Percentiles rank a stretch among this genome's conserved stretches.
phyloP scores from a whole-genome alignment of 768 basidiomycete genomes.

The Coprinellus aureogranulatus region DNA sequence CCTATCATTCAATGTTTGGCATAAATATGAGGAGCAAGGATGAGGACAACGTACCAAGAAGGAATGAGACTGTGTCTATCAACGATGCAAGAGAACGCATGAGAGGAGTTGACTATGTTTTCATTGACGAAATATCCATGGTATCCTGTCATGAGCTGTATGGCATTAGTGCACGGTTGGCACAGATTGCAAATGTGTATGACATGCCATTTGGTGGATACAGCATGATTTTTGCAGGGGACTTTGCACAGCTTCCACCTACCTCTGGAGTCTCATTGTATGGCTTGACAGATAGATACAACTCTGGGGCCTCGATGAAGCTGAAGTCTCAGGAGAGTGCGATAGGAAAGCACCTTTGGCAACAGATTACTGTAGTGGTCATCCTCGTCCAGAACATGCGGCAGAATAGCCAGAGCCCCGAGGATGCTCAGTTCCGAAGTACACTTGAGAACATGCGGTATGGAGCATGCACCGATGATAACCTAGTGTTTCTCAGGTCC shows the following conservation, averaged over 20 bases:
- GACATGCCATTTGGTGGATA: conserved; percentile 33
- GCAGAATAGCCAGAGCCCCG: conserved; percentile 18
- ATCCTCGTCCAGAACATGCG: conserved; percentile 36
- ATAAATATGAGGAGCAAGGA: conserved; percentile 11
- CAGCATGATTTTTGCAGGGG: conserved; percentile 45
- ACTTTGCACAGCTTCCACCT: conserved; percentile 44
- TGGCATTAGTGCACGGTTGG: conserved; percentile 23
- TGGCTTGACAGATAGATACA: background rate
- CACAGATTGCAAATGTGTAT: conserved; percentile 15
- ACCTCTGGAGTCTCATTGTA: conserved; percentile 17
- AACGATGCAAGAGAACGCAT: conserved; percentile 17
- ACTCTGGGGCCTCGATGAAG: background rate
- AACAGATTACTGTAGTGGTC: conserved; percentile 31
- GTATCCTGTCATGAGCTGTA: conserved; percentile 31
- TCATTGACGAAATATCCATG: conserved; percentile 45
- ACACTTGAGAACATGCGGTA: conserved; percentile 39
- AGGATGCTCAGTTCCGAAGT: conserved; percentile 24
- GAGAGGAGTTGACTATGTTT: background rate
- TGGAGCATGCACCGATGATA: conserved; percentile 34
- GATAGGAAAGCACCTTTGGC: conserved; percentile 32
- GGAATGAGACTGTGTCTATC: conserved; percentile 2
- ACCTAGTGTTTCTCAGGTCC: conserved; percentile 32
- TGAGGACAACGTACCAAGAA: background rate
- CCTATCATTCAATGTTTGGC: conserved; percentile 34
- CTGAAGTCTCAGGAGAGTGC: conserved; percentile 16